phyloP scores from a whole-genome alignment of 768 basidiomycete genomes.

The Melanogaster broomeanus region DNA sequence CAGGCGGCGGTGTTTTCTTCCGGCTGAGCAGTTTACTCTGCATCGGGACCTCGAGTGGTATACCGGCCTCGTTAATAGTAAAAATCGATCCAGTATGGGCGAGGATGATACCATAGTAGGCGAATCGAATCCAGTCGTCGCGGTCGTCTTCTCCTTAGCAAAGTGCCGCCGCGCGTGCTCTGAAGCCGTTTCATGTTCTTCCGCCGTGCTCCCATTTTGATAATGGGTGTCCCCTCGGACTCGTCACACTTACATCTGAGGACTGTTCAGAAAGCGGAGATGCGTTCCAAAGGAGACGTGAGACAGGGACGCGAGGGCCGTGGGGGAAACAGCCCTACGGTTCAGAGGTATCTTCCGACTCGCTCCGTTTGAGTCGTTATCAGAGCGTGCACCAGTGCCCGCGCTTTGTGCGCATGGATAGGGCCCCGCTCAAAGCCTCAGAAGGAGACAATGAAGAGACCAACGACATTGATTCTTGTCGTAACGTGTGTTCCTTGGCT shows the following conservation, averaged over 20 bases:
- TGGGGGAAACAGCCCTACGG: slow-evolving; percentile 68
- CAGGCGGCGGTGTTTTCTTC: slow-evolving; percentile 40
- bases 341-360: slow-evolving; percentile 67
- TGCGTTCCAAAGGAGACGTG: slow-evolving; percentile 34
- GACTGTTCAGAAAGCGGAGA: slow-evolving; percentile 45
- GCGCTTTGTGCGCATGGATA: slow-evolving; percentile 25
- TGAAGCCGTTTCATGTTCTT: slow-evolving; percentile 22
- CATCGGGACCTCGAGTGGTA: slow-evolving; percentile 27
- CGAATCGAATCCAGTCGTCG: slow-evolving; percentile 36
- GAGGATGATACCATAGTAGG: slow-evolving; percentile 40
- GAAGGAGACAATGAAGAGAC: slow-evolving; percentile 63
- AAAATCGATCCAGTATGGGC: slow-evolving; percentile 37
- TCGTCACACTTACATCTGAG: slow-evolving; percentile 38
- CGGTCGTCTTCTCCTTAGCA: slow-evolving; percentile 14
- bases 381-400: slow-evolving; percentile 39
- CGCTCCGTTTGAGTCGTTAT: slow-evolving; percentile 57
- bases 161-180: slow-evolving; percentile 34
- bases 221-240: slow-evolving; percentile 26
- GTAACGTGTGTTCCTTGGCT: slow-evolving; percentile 39
- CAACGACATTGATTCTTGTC: slow-evolving; percentile 63
- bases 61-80: slow-evolving; percentile 23
- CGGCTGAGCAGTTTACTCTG: slow-evolving; percentile 33
- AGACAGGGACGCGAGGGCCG: slow-evolving; percentile 57
- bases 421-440: slow-evolving; percentile 42
- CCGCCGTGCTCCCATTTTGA: slow-evolving; percentile 18